phyloP scores from a whole-genome alignment of 306 rosid genomes.

The Phaseolus lunatus region DNA sequence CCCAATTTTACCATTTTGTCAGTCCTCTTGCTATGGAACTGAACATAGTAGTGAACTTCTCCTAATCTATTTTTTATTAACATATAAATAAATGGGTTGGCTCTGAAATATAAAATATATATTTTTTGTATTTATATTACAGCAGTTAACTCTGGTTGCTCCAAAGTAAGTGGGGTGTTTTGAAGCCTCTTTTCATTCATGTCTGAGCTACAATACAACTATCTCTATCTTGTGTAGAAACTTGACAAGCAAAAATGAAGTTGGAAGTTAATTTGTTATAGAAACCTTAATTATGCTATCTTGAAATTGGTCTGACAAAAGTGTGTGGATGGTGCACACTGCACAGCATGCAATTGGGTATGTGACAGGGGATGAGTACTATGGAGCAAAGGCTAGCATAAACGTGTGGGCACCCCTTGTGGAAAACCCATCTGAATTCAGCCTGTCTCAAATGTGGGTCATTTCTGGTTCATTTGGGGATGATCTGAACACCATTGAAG shows the following conservation, averaged over 20 bases:
- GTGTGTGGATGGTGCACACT: not conserved
- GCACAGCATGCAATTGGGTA: constrained; percentile 90
- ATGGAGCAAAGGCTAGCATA: constrained; percentile 88
- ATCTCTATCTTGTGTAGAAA: constrained; percentile 1
- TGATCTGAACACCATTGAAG: constrained; percentile 92
- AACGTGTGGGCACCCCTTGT: constrained; percentile 90
- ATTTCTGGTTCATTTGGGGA: constrained; percentile 89
- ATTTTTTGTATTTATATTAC: too few species aligned
- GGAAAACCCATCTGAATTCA: constrained; percentile 76
- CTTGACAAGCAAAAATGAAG: not conserved
- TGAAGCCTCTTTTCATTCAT: not conserved
- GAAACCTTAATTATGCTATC: not conserved
- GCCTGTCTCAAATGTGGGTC: constrained; percentile 90
- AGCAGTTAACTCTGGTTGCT: constrained; percentile 38
- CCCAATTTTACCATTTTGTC: not conserved
- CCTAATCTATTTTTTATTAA: not conserved
- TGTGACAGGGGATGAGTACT: constrained; percentile 78
- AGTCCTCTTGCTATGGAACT: not conserved
- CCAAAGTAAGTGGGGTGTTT: not conserved
- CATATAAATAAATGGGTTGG: not conserved
- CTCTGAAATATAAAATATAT: too few species aligned
- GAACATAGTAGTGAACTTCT: too few species aligned
- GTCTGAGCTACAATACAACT: not conserved
- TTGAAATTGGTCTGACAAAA: constrained; percentile 16
- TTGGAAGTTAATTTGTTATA: not conserved